Base-by-base conservation (phyloP, 73 alveolate genomes). In the Paramecium octaurelia region DNA sequence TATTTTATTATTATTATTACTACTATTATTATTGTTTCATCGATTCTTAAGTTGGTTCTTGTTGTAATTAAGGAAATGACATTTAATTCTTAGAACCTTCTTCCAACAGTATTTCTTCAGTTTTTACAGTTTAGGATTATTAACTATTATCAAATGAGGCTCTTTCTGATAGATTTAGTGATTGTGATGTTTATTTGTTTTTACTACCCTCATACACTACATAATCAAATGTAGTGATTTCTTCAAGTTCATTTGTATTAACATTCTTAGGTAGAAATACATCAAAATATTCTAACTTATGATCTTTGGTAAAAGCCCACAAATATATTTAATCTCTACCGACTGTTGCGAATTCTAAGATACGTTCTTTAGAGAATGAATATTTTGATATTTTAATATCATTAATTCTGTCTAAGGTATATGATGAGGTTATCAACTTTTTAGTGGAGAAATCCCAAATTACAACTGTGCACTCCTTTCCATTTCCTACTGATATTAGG, bases 341-440 rank as follows among this genome's bases (percentile, higher is more conserved):
- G 44, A 89, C 94, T 3, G 94, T 89, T 16, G 92, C 86, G 42
- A 89, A 89, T 50, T 89, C 94, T 14, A 89, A 16, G 40, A 64
- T 48, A 18, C 88, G 42, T 35, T 89, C 94, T 7, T 36, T 43
- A 44, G 84, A 59, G n/a, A 70, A 83, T 31, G 88, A 18, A 27
- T 70, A 70, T 89, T 89, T 83, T 20, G 94, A 89, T 29, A 89
- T 89, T 20, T 54, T 40, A 6, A 71, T 68, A 89, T 89, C 92
- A 71, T 89, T 89, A 20, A 89, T 89, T 29, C 91, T 69, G 12
- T 89, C 94, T 34, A 89, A 70, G 31, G 94, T 89, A 80, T 89
- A 89, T 4, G 94, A 89, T 12, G 94, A 89, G 14, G 94, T 89
- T 8, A 89, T 29, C 8, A 89, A 58, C 38, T 89, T 89, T 23